Evolutionary conservation across 176 grass and related monocot species (phyloP), one percentile per base, ranked within the genome.

Genomic region (Triticum turgidum): DNA sequence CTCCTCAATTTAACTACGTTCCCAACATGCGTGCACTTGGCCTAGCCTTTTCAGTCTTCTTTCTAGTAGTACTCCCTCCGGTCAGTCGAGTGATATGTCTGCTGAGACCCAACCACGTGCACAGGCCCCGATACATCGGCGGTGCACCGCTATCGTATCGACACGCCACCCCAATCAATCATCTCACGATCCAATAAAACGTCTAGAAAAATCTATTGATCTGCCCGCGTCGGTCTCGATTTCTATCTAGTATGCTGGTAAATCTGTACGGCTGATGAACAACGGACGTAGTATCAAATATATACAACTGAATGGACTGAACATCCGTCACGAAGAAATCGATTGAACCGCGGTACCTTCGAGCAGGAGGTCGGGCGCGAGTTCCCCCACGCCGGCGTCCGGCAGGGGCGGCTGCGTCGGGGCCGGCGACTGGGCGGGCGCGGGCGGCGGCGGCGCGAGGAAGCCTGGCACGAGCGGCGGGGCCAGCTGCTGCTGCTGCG

Each of bases 31-130:
- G 34, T 65, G 30, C 52, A 6, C 39, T 41, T n/a, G 52, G 77
- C 8, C 11, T 35, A 29, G 44, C 56, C 84, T 44, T 61, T 42
- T 30, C n/a, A 58, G 49, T 24, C 39, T 20, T 70, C 70, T 81
- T 76, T 27, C 3, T 25, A 78, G 6, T n/a, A 54, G 45, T 0
- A 33, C 0, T 24, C 24, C 24, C 24, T 24, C 24, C 24, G 24
- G 24, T 24, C 24, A 24, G 77, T 59, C 73, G 2, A 45, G 81
- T 67, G 33, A 44, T 1, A 0, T 86, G 65, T 69, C 81, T 75
- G 76, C 69, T 69, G 61, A 84, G 35, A 68, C 66, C 69, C 69
- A 84, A 61, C 69, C 81, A 84, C 61, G 76, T 87, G 61, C 61
- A 62, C 85, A 5, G 4, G 77, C 47, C 76, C 18, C 89, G 21